Conservation (phyloP, 768 basidiomycete species). For the Termitomyces sp. region DNA sequence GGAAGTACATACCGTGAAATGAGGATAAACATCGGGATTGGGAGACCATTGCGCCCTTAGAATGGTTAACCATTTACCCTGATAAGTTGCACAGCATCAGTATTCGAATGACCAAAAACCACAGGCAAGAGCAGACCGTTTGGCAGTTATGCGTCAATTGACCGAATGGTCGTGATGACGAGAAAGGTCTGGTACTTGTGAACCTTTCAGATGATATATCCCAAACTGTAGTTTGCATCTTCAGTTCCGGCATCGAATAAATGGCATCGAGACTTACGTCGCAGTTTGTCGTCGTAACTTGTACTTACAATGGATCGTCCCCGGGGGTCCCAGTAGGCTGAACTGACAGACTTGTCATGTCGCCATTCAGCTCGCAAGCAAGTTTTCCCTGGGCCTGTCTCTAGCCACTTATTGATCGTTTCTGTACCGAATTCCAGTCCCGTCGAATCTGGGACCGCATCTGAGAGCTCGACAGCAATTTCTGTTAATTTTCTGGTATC, state of each 20-base stretch:
- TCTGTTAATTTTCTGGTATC: conserved; percentile 64
- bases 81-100: background rate
- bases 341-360: conserved; percentile 76
- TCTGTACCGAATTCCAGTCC: conserved; percentile 34
- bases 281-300: conserved; percentile 75
- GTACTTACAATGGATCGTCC: conserved; percentile 81
- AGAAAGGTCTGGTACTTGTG: conserved; percentile 45
- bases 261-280: conserved; percentile 46
- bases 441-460: conserved; percentile 23
- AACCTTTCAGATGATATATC: conserved; percentile 56
- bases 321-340: conserved; percentile 84
- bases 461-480: conserved; percentile 35
- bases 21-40: conserved; percentile 78
- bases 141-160: conserved; percentile 74
- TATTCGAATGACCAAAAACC: background rate
- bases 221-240: conserved; percentile 58
- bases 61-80: conserved; percentile 84
- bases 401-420: conserved; percentile 44
- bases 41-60: conserved; percentile 75
- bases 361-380: conserved; percentile 60
- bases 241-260: background rate
- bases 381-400: conserved; percentile 50
- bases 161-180: conserved; percentile 60
- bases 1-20: conserved; percentile 65
- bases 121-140: conserved; percentile 47